phyloP scores from a whole-genome alignment of 2,329 filamentous ascomycete genomes.

The Xylariaceae sp. region DNA sequence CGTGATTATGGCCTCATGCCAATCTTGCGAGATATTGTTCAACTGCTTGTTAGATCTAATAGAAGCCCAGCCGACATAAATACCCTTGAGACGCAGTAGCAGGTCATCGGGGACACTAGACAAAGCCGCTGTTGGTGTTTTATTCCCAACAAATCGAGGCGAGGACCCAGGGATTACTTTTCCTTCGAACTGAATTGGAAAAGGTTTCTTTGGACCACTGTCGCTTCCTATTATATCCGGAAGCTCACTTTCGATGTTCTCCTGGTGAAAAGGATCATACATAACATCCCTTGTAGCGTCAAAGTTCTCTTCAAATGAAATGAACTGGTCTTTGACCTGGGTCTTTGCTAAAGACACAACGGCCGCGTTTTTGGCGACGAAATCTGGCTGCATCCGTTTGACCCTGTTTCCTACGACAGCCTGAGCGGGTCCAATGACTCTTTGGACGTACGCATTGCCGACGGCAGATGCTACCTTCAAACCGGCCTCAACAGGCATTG shows the following conservation, averaged over 20 bases:
- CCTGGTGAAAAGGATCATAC: slow-evolving; percentile 36
- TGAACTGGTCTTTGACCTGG: slow-evolving; percentile 32
- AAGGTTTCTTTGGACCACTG: slow-evolving; percentile 50
- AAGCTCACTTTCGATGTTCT: slow-evolving; percentile 33
- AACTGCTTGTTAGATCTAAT: slow-evolving; percentile 36
- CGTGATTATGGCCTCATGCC: slow-evolving; percentile 60
- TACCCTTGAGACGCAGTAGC: slow-evolving; percentile 53
- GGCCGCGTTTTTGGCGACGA: slow-evolving; percentile 41
- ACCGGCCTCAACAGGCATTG: slow-evolving; percentile 64
- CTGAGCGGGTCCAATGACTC: slow-evolving; percentile 42
- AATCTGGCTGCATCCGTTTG: slow-evolving; percentile 27
- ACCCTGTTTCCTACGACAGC: slow-evolving; percentile 42
- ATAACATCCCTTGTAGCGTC: slow-evolving; percentile 32
- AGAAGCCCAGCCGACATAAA: slow-evolving; percentile 64
- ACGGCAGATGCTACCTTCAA: slow-evolving; percentile 54
- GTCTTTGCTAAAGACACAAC: slow-evolving; percentile 37
- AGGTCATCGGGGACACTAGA: slow-evolving; percentile 50
- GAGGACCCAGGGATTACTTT: slow-evolving; percentile 46
- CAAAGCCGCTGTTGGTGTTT: slow-evolving; percentile 55
- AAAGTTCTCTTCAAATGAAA: slow-evolving; percentile 37
- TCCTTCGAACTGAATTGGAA: slow-evolving; percentile 51
- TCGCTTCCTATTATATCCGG: slow-evolving; percentile 45
- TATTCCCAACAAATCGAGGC: slow-evolving; percentile 37
- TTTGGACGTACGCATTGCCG: slow-evolving; percentile 43
- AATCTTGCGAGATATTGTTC: slow-evolving; percentile 41